Evolutionary conservation across 1,284 basidiomycete genomes (phyloP).

Genomic region (Cryptococcus sp.): DNA sequence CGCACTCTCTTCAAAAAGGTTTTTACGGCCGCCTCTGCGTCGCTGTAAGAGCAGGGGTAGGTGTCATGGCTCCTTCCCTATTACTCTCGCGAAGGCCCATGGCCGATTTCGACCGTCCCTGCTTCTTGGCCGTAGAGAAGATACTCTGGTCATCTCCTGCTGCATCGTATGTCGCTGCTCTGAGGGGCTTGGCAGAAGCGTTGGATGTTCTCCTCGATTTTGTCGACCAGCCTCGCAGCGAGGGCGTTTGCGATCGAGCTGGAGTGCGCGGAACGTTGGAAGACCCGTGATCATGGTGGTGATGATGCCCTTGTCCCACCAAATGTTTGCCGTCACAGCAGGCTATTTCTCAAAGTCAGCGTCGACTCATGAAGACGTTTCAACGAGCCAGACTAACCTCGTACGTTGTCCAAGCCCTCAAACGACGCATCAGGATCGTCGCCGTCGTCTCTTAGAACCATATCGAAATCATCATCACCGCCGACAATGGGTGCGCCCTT

Average conservation of each 20-base stretch:
- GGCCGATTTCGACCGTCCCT: slow-evolving; percentile 17
- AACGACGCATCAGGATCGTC: slow-evolving; percentile 76
- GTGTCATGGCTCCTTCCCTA: slow-evolving; percentile 5
- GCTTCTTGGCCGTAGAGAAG: slow-evolving; percentile 19
- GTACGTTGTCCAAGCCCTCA: slow-evolving; percentile 91
- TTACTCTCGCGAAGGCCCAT: slow-evolving; percentile 18
- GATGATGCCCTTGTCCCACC: slow-evolving; percentile 58
- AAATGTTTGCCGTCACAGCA: slow-evolving; percentile 90
- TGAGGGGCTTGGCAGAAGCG: slow-evolving; percentile 11
- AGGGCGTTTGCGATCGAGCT: slow-evolving; percentile 35
- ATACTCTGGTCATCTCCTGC: slow-evolving; percentile 16
- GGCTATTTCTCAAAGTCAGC: slow-evolving; percentile 53
- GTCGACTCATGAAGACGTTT: background rate
- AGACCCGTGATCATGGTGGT: slow-evolving; percentile 60
- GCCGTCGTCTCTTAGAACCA: slow-evolving; percentile 59
- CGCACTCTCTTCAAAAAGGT: background rate
- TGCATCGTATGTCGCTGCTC: slow-evolving; percentile 1
- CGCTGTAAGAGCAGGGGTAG: no score
- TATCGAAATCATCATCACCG: slow-evolving; percentile 67
- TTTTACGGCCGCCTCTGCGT: no score
- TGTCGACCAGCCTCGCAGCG: slow-evolving; percentile 35
- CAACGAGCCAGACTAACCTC: slow-evolving; percentile 47
- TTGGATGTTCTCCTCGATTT: slow-evolving; percentile 26
- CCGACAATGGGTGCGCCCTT: slow-evolving; percentile 34
- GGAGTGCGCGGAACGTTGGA: slow-evolving; percentile 41